A percentile compares a stretch with the other conserved stretches of the same genome.
phyloP scores from a whole-genome alignment of 495 filamentous ascomycete species.

The Penicillium roqueforti region DNA sequence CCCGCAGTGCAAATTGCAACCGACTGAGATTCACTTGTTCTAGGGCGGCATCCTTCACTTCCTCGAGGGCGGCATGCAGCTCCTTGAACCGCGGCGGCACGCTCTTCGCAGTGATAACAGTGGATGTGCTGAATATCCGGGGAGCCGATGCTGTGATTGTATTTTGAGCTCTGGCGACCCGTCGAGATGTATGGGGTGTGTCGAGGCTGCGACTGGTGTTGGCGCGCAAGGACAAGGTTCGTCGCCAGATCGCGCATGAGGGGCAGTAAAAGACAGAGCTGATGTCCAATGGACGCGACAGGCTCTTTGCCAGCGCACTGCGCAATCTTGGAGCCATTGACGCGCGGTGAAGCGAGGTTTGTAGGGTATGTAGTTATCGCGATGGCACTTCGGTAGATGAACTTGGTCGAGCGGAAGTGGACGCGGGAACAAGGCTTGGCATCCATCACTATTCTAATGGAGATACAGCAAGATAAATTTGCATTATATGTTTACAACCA shows the following conservation, averaged over 20 bases:
- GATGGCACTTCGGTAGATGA: conserved; percentile 6
- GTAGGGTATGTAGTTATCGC: conserved; percentile 8
- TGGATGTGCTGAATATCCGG: conserved; percentile 24
- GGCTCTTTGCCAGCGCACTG: conserved; percentile 36
- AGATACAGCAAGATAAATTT: too few species aligned
- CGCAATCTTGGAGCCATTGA: conserved; percentile 43
- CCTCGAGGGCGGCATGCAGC: conserved; percentile 58
- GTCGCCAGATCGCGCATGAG: conserved; percentile 37
- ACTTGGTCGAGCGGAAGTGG: conserved; percentile 18
- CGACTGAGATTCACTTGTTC: conserved; percentile 70
- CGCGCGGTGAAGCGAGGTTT: conserved; percentile 5
- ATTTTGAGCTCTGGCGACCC: conserved; percentile 3
- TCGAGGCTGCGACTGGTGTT: conserved; percentile 8
- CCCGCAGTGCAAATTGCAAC: conserved; percentile 73
- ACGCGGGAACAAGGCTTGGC: conserved; percentile 26
- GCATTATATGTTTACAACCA: too few species aligned
- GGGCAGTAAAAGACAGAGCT: conserved; percentile 34
- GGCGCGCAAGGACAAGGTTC: conserved; percentile 31
- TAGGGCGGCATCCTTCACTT: conserved; percentile 57
- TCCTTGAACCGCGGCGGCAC: conserved; percentile 40
- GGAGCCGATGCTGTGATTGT: not conserved
- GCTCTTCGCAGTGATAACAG: conserved; percentile 28
- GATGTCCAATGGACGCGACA: conserved; percentile 26
- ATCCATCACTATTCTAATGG: too few species aligned
- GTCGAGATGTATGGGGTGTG: conserved; percentile 11